phyloP scores from a whole-genome alignment of 176 grass and related monocot genomes.

The Guadua angustifolia region DNA sequence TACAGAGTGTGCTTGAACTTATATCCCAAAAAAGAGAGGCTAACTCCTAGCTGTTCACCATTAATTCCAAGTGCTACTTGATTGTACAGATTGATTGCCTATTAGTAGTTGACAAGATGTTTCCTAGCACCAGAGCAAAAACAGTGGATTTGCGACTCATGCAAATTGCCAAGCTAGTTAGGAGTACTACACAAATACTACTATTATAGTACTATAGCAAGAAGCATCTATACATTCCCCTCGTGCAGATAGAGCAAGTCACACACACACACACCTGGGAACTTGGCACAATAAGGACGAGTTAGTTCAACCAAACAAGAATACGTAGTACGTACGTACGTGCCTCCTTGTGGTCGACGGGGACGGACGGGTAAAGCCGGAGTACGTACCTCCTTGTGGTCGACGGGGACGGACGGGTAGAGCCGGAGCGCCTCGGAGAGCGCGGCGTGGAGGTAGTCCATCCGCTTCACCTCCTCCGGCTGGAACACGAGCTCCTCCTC shows the following conservation, averaged over 20 bases:
- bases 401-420: slow-evolving; percentile 90
- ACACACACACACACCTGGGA: slow-evolving; percentile 45
- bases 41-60: background rate
- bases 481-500: slow-evolving; percentile 75
- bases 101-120: background rate
- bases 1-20: background rate
- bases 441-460: slow-evolving; percentile 96
- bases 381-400: slow-evolving; percentile 94
- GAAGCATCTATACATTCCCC: background rate
- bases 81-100: background rate
- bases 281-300: slow-evolving; percentile 33
- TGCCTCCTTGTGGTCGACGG: too few relatives aligned
- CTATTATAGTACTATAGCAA: too few relatives aligned
- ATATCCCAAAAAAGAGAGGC: too few relatives aligned
- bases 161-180: background rate
- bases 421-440: slow-evolving; percentile 88
- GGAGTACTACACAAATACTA: background rate
- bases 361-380: too few relatives aligned
- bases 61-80: background rate
- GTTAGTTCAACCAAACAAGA: slow-evolving; percentile 44
- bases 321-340: background rate
- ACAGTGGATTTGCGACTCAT: background rate
- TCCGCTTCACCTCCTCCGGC: slow-evolving; percentile 89
- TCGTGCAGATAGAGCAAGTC: slow-evolving; percentile 24
- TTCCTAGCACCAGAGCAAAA: background rate